Evolutionary conservation across 345 rosid species (phyloP).

Genomic region (Psidium guajava): DNA sequence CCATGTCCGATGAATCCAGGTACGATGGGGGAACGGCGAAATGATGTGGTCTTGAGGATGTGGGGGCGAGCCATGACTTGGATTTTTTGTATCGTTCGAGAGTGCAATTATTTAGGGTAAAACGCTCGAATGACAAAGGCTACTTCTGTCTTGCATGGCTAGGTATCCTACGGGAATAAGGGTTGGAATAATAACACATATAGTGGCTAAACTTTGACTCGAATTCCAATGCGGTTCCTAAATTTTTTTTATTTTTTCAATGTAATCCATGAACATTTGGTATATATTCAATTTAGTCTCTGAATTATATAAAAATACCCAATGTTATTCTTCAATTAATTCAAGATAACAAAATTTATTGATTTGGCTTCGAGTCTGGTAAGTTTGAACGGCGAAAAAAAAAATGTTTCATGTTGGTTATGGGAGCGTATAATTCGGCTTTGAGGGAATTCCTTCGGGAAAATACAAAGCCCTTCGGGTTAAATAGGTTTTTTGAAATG

Average conservation of each 20-base stretch:
- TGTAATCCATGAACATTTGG: neutral
- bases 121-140: too few relatives aligned
- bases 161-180: neutral
- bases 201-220: neutral
- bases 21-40: neutral
- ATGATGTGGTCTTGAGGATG: neutral
- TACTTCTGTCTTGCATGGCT: neutral
- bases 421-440: too few relatives aligned
- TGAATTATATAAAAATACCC: neutral
- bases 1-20: neutral
- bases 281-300: too few relatives aligned
- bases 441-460: too few relatives aligned
- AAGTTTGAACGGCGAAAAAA: neutral
- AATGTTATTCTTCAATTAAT: neutral
- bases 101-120: neutral
- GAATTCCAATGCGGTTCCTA: accelerated
- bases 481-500: too few relatives aligned
- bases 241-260: neutral
- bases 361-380: neutral
- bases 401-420: neutral
- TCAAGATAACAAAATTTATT: neutral
- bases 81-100: neutral
- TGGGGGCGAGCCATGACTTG: neutral
- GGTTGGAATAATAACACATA: neutral
- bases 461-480: too few relatives aligned